Percentiles rank a stretch among this genome's conserved stretches.
phyloP scores from a whole-genome alignment of 1,284 basidiomycete genomes.

The Cutaneotrichosporon spelunceum region DNA sequence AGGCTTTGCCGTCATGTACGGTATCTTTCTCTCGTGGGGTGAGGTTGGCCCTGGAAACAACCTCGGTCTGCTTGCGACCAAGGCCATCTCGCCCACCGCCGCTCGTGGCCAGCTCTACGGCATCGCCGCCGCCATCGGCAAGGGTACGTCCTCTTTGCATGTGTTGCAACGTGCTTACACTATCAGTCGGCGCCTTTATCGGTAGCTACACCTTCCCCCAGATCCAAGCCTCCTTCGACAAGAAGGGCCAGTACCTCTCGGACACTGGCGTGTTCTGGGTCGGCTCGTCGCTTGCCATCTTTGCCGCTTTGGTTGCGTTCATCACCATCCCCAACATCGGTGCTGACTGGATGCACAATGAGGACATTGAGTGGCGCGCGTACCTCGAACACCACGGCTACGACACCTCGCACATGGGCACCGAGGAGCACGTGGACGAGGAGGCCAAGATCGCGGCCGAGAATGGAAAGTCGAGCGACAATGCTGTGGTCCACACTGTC shows the following conservation, averaged over 20 bases:
- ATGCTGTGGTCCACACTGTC: too few relatives aligned
- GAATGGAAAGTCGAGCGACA: too few relatives aligned
- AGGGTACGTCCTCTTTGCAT: constrained; percentile 46
- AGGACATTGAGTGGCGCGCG: constrained; percentile 74
- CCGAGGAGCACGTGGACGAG: too few relatives aligned
- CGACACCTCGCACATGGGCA: too few relatives aligned
- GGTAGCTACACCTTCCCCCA: constrained; percentile 71
- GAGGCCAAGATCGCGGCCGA: too few relatives aligned
- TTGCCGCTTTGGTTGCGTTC: constrained; percentile 71
- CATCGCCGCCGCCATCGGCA: constrained; percentile 82
- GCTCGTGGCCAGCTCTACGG: constrained; percentile 84
- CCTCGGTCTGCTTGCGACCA: constrained; percentile 73
- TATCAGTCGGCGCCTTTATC: constrained; percentile 56
- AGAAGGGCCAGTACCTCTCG: constrained; percentile 29
- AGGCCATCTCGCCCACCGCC: constrained; percentile 73
- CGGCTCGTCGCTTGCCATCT: constrained; percentile 63
- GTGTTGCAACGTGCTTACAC: neutral
- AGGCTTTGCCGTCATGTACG: constrained; percentile 82
- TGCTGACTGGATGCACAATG: constrained; percentile 72
- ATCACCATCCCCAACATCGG: constrained; percentile 71
- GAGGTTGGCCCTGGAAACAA: constrained; percentile 69
- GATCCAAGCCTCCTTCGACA: constrained; percentile 52
- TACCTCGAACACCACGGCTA: constrained; percentile 57
- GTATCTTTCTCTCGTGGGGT: constrained; percentile 82
- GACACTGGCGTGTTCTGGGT: constrained; percentile 47